Percentiles rank a stretch among this genome's conserved stretches.
Conservation (phyloP, 1,139 yeast species). For the Yamadazyma atlantica region DNA sequence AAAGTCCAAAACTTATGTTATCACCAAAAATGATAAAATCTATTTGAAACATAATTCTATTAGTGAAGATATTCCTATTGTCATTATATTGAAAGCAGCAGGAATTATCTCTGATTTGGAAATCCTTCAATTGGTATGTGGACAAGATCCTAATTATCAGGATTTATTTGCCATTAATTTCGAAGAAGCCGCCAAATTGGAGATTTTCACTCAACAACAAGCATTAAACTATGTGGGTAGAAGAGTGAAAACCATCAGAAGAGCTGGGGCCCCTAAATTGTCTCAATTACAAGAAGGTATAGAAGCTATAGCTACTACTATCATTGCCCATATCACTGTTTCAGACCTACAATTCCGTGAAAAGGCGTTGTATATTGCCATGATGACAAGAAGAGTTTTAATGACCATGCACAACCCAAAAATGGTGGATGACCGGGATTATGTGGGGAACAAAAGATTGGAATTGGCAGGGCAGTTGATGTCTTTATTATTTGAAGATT, state of each 20-base stretch:
- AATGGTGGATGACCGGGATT: slow-evolving; percentile 97
- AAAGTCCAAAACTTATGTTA: slow-evolving; percentile 93
- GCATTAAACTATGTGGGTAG: slow-evolving; percentile 90
- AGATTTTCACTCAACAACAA: slow-evolving; percentile 88
- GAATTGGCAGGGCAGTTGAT: slow-evolving; percentile 97
- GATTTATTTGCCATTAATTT: slow-evolving; percentile 89
- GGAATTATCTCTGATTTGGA: slow-evolving; percentile 93
- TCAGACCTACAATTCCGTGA: slow-evolving; percentile 85
- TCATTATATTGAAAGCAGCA: slow-evolving; percentile 89
- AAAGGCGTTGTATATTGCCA: slow-evolving; percentile 90
- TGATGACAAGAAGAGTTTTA: slow-evolving; percentile 94
- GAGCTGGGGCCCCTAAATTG: slow-evolving; percentile 80
- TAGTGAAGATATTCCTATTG: slow-evolving; percentile 94
- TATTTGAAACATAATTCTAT: slow-evolving; percentile 93
- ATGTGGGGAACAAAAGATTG: slow-evolving; percentile 95
- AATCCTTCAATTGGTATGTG: slow-evolving; percentile 91
- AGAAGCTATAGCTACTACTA: slow-evolving; percentile 94
- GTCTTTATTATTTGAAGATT: slow-evolving; percentile 92
- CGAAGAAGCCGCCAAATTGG: slow-evolving; percentile 88
- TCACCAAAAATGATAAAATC: slow-evolving; percentile 85
- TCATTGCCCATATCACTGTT: slow-evolving; percentile 92
- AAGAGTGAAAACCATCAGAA: slow-evolving; percentile 87
- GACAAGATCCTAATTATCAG: slow-evolving; percentile 82
- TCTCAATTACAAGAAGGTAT: slow-evolving; percentile 89
- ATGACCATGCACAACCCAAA: slow-evolving; percentile 95